Conservation (phyloP, 2,329 filamentous ascomycete genomes). For the Colletotrichum liriopes region DNA sequence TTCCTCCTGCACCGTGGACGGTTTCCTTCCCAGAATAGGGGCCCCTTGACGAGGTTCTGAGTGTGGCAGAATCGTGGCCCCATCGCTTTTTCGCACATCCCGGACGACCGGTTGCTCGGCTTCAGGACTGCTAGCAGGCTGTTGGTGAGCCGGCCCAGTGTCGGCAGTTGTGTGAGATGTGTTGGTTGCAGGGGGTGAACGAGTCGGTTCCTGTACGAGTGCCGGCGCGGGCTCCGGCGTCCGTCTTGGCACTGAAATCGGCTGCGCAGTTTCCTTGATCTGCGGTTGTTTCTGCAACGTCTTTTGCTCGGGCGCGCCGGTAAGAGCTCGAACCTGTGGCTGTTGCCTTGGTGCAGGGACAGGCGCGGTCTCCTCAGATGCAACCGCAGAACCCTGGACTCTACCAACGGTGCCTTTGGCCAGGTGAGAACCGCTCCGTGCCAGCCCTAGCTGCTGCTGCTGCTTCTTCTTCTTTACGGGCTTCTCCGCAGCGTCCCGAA, state of each 20-base stretch:
- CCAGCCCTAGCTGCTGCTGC: slow-evolving; percentile 50
- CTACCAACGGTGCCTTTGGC: slow-evolving; percentile 69
- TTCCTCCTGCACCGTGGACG: slow-evolving; percentile 64
- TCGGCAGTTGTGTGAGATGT: neutral
- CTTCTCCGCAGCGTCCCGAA: slow-evolving; percentile 58
- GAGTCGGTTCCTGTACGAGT: neutral
- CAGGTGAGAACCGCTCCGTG: slow-evolving; percentile 62
- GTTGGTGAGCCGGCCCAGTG: neutral
- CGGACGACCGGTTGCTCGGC: slow-evolving; percentile 11
- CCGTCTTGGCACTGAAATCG: neutral
- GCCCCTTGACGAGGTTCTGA: slow-evolving; percentile 20
- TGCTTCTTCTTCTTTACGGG: slow-evolving; percentile 53
- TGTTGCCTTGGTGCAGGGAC: slow-evolving; percentile 1
- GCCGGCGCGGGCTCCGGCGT: neutral
- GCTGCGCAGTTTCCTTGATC: neutral
- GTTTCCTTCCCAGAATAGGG: slow-evolving; percentile 54
- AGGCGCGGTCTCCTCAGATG: slow-evolving; percentile 44
- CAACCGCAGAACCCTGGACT: slow-evolving; percentile 64
- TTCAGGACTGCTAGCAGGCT: neutral
- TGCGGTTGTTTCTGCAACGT: slow-evolving; percentile 4
- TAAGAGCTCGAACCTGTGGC: neutral
- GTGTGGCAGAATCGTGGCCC: slow-evolving; percentile 16
- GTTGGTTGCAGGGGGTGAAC: neutral
- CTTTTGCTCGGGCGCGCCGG: slow-evolving; percentile 17
- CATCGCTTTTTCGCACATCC: slow-evolving; percentile 33